A percentile compares a stretch with the other conserved stretches of the same genome.
These are phyloP conservation scores for Coniochaeta sp. DNA, from an alignment of 2,329 filamentous ascomycete species.

Conservation along the genomic window DNA sequence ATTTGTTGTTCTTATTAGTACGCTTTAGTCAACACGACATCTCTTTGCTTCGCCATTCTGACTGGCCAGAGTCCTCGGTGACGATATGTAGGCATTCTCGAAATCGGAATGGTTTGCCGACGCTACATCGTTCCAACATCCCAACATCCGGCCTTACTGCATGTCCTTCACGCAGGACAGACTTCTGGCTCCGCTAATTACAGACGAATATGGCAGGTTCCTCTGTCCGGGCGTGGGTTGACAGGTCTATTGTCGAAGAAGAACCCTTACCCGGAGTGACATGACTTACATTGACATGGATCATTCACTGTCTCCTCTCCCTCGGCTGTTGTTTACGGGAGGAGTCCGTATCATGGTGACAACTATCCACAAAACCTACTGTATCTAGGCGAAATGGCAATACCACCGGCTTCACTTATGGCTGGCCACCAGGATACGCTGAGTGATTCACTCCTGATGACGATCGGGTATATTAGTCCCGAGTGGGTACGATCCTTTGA, in stretches of 20 bases:
- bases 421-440: not conserved
- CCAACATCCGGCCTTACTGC: not conserved
- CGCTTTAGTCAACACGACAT: not conserved
- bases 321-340: not conserved
- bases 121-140: not conserved
- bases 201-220: not conserved
- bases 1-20: not conserved
- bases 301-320: not conserved
- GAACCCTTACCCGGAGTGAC: not conserved
- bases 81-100: not conserved
- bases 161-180: not conserved
- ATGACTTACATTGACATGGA: not conserved
- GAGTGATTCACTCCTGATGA: not conserved
- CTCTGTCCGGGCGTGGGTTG: not conserved
- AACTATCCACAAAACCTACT: not conserved
- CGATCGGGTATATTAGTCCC: not conserved
- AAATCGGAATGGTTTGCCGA: constrained; percentile 1
- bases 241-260: not conserved
- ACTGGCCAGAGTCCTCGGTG: not conserved
- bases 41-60: not conserved
- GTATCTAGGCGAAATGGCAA: not conserved
- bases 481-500: not conserved
- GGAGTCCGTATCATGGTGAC: not conserved
- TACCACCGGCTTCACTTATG: not conserved
- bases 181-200: not conserved